These are phyloP conservation scores for Nemania sp. DNA, from an alignment of 2,329 filamentous ascomycete species.

Conservation along the genomic window DNA sequence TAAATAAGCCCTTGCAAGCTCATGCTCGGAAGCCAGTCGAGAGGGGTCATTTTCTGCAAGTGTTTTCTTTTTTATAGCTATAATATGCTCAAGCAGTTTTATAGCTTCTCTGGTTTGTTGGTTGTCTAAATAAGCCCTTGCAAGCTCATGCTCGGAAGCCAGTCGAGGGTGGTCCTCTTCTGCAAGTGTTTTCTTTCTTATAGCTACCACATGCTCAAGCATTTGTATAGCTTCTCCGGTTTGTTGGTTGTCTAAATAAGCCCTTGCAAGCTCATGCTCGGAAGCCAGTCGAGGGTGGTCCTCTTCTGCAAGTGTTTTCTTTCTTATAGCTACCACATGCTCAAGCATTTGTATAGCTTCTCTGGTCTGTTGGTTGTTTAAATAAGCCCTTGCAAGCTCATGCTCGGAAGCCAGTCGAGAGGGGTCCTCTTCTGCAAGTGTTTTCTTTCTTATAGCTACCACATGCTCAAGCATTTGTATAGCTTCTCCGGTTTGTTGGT, in stretches of 20 bases:
- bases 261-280: background rate
- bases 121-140: background rate
- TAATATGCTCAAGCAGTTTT: background rate
- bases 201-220: slow-evolving; percentile 4
- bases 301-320: background rate
- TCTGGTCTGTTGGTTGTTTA: background rate
- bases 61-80: background rate
- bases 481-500: background rate
- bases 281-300: background rate
- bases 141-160: background rate
- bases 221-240: background rate
- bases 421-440: background rate
- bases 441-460: background rate
- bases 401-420: background rate
- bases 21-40: background rate
- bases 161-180: background rate
- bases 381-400: slow-evolving; percentile 3
- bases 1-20: slow-evolving; percentile 1
- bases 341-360: slow-evolving; percentile 5
- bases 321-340: background rate
- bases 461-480: slow-evolving; percentile 2
- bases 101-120: background rate
- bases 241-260: background rate
- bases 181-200: background rate
- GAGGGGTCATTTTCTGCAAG: background rate